phyloP scores from a whole-genome alignment of 73 alveolate species.

The Diophrys sp. region DNA sequence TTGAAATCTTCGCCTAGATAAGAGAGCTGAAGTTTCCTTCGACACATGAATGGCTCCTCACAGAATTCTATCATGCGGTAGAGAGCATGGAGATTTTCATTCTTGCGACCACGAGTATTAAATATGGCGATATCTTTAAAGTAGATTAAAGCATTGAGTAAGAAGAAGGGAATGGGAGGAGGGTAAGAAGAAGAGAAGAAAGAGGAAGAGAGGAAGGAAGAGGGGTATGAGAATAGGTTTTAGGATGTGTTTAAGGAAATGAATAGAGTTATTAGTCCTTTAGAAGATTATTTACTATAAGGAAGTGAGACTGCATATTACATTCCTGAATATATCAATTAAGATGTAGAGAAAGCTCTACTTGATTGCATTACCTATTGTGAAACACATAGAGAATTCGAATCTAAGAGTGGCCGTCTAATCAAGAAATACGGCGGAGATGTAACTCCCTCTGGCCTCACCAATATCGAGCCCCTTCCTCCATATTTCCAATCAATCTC shows the following conservation, averaged over 20 bases:
- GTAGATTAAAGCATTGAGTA: conserved; percentile 15
- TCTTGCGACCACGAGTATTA: neutral
- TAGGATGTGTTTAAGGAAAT: neutral
- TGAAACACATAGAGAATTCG: conserved; percentile 29
- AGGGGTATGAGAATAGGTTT: neutral
- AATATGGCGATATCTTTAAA: conserved; percentile 39
- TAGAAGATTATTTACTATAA: conserved; percentile 19
- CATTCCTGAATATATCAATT: conserved; percentile 29
- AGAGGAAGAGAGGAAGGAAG: neutral
- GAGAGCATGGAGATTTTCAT: conserved; percentile 16
- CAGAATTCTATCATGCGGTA: conserved; percentile 13
- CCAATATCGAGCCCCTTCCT: conserved; percentile 28
- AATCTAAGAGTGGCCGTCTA: conserved; percentile 38
- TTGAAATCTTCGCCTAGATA: conserved; percentile 59
- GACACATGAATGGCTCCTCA: conserved; percentile 35
- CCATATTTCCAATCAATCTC: conserved; percentile 27
- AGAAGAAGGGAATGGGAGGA: conserved; percentile 8
- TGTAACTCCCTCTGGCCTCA: conserved; percentile 32
- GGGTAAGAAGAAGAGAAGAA: neutral
- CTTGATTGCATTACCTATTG: conserved; percentile 19
- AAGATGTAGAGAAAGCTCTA: conserved; percentile 25
- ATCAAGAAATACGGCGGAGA: conserved; percentile 61
- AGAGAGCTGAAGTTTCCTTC: conserved; percentile 42
- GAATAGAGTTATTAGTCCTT: neutral
- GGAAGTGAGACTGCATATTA: conserved; percentile 35